These are phyloP conservation scores for Anaeramoeba flamelloides DNA, from an alignment of 78 protist genomes.

Conservation along the genomic window DNA sequence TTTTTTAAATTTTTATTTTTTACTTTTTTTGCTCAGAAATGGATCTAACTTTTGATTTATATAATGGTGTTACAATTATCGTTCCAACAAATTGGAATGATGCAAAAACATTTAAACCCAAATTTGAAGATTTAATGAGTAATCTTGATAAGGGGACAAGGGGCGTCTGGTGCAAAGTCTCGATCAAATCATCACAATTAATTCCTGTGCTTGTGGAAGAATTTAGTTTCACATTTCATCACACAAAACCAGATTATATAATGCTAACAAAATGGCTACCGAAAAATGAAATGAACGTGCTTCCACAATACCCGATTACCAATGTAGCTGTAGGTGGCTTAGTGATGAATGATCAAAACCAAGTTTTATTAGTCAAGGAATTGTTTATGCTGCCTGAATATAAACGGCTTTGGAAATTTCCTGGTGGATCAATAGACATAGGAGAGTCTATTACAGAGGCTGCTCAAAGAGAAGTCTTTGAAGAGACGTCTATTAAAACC, in stretches of 20 bases:
- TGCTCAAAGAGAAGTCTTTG: slow-evolving; percentile 17
- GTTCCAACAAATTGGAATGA: too few species aligned
- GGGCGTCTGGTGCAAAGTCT: not conserved
- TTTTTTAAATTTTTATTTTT: too few species aligned
- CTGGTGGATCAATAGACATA: slow-evolving; percentile 21
- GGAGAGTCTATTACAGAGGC: slow-evolving; percentile 6
- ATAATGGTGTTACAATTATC: too few species aligned
- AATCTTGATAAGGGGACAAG: not conserved
- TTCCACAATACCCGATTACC: slow-evolving; percentile 12
- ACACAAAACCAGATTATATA: not conserved
- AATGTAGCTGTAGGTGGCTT: slow-evolving; percentile 21
- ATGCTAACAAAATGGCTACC: slow-evolving; percentile 24
- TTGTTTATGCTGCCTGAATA: not conserved
- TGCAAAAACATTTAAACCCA: too few species aligned
- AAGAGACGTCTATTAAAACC: slow-evolving; percentile 22
- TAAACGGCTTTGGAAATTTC: slow-evolving; percentile 16
- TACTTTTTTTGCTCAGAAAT: too few species aligned
- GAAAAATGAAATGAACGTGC: not conserved
- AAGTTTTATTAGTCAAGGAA: slow-evolving; percentile 17
- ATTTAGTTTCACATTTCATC: slow-evolving; percentile 17
- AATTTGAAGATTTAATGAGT: too few species aligned
- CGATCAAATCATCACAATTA: not conserved
- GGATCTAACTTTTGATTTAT: too few species aligned
- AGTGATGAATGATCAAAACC: not conserved
- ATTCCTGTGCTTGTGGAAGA: not conserved